A percentile compares a stretch with the other conserved stretches of the same genome.
Evolutionary conservation across 108 stramenopile genomes (phyloP).

Genomic region (Skeletonema marinoi): DNA sequence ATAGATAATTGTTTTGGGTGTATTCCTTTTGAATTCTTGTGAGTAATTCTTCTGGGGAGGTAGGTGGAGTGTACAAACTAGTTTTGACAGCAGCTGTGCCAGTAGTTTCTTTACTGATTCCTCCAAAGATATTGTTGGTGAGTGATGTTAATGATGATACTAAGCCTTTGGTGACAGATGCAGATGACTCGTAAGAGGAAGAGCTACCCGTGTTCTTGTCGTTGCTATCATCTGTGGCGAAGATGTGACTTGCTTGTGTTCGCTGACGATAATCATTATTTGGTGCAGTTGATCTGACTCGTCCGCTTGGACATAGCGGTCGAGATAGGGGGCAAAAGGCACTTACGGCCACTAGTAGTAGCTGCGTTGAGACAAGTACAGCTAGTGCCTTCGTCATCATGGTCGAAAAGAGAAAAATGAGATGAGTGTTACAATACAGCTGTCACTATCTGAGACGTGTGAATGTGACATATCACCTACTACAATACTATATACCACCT

Average conservation of each 20-base stretch:
- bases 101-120: neutral
- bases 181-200: slow-evolving; percentile 35
- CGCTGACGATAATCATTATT: neutral
- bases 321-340: neutral
- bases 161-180: slow-evolving; percentile 25
- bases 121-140: slow-evolving; percentile 24
- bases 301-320: neutral
- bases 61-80: slow-evolving; percentile 10
- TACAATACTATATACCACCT: no score
- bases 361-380: neutral
- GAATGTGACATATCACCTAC: no score
- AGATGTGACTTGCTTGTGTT: neutral
- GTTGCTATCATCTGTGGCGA: neutral
- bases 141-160: slow-evolving; percentile 35
- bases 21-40: slow-evolving; percentile 68
- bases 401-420: neutral
- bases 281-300: neutral
- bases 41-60: slow-evolving; percentile 53
- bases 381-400: neutral
- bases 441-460: no score
- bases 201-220: neutral
- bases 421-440: no score
- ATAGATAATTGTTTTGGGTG: slow-evolving; percentile 71
- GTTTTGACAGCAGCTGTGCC: neutral
- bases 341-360: neutral